Base-by-base conservation (phyloP, 768 basidiomycete species). In the Naganishia randhawae region DNA sequence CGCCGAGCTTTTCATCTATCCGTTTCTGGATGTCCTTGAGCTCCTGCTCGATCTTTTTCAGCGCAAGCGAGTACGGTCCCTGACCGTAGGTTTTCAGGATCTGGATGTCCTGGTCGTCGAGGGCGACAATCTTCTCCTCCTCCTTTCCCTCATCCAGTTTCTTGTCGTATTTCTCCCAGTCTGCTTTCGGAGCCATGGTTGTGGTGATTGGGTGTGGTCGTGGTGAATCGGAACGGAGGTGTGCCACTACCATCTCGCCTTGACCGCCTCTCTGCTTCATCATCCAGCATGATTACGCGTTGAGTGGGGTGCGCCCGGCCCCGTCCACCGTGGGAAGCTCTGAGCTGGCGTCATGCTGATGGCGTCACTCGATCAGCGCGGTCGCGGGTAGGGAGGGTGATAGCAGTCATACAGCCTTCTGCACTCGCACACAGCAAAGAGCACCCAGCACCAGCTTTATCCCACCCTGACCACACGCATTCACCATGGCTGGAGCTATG, bases 31-130 rank as follows among this genome's bases (percentile, higher is more conserved):
- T 88, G 53, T 95, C 92, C 75, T 92, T 93, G 72, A 98, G 91
- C 77, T 98, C 96, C 61, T 84, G 82, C 73, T 98, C 95, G 4
- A 88, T 89, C 78, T 88, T 86, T 84, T 93, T 96, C 55, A 98
- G 83, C 71, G 88, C 86, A 33, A 84, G 82, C 0, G 93, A 93
- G 77, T 99, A 99, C 65, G 96, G 94, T 66, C 96, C 96, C 90
- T 97, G 95, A 64, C 96, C 95, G 93, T 98, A 27, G 69, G 95
- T 99, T 83, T 97, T 96, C 71, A 99, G 86, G 73, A 99, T 96
- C 80, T 98, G 95, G 61, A 99, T 99, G 78, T 98, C 96, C 72
- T 91, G 92, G 75, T 97, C 95, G 77, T 98, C 96, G 70, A 99
- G 87, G 61, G 89, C 95, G 73, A 89, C 86, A 75, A 97, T 95